Conservation (phyloP, 2,329 filamentous ascomycete genomes). For the Penicillium brevicompactum region DNA sequence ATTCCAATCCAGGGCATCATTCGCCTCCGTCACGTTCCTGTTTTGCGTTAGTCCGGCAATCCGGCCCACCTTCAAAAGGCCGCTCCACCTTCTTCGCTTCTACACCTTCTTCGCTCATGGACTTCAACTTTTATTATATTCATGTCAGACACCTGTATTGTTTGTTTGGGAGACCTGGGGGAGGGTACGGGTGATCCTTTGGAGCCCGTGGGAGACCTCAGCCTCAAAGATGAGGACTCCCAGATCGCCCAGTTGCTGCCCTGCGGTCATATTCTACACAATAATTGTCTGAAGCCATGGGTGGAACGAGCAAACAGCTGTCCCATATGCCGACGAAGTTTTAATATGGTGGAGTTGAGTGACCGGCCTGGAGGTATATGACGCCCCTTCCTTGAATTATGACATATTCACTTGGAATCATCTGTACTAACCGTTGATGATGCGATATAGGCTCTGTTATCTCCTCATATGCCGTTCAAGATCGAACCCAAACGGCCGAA, state of each 20-base stretch:
- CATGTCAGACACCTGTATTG: constrained; percentile 71
- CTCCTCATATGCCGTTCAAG: constrained; percentile 59
- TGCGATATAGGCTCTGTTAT: constrained; percentile 54
- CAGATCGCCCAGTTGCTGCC: constrained; percentile 67
- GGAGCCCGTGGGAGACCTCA: constrained; percentile 42
- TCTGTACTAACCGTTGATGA: constrained; percentile 4
- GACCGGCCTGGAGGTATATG: constrained; percentile 76
- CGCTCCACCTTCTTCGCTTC: constrained; percentile 33
- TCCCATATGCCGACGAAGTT: constrained; percentile 89
- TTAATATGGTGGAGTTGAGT: constrained; percentile 86
- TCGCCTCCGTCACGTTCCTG: constrained; percentile 43
- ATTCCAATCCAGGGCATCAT: constrained; percentile 14
- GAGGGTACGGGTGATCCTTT: constrained; percentile 56
- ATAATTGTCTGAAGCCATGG: constrained; percentile 91
- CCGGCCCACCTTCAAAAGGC: constrained; percentile 46
- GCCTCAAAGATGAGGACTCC: constrained; percentile 44
- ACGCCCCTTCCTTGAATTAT: constrained; percentile 24
- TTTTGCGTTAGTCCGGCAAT: constrained; percentile 41
- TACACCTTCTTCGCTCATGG: constrained; percentile 29
- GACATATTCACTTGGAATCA: constrained; percentile 9
- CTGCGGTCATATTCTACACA: constrained; percentile 89
- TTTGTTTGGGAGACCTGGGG: constrained; percentile 71
- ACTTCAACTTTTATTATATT: constrained; percentile 24
- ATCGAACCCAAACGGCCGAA: constrained; percentile 74
- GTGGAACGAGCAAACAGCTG: constrained; percentile 96